Base-by-base conservation (phyloP, 2,329 filamentous ascomycete species). In the Phyllosticta citrichinensis region DNA sequence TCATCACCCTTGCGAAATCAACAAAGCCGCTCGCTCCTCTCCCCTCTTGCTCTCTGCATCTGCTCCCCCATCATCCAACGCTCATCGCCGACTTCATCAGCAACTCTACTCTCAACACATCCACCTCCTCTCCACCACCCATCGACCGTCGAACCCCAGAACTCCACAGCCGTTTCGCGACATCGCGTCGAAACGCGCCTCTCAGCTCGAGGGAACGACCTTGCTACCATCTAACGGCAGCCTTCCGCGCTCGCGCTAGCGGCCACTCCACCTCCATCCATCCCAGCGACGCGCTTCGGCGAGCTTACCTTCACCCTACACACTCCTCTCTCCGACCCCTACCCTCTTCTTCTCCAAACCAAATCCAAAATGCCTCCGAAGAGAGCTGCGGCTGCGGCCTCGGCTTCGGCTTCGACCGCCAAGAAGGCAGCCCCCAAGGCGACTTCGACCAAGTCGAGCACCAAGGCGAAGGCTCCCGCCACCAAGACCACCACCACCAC, bases 391-490 rank as follows among this genome's bases (percentile, higher is more conserved):
- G 61, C 27, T 30, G 6, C 27, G 27, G 27, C 27, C 2, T 30
- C 61, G 22, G 53, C 57, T 52, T 47, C 40, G 22, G 53, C 57
- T 52, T 47, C 40, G 40, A 52, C 57, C n/a, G 51, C 55, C 55
- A 59, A 59, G 33, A 60, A 56, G 55, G 55, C 63, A 5, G 66
- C 65, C 64, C 66, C 68, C 40, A 47, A 47, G 17, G 40, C 40
- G 56, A 66, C 69, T 64, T 65, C 69, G 58, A 68, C 68, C 62
- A 67, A 66, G 27, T 69, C 68, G 62, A 62, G 67, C 55, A 65
- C 67, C 22, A 66, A 67, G 57, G 14, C 27, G 24, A 61, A 57
- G 20, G 25, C 59, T 10, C 14, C 59, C 22, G 30, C 59, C 30
- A 68, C 61, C 30, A 58, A 63, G n/a, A 66, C 66, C 35, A 53